A percentile compares a stretch with the other conserved stretches of the same genome.
Evolutionary conservation across 192 early-diverging fungal species (phyloP).

Genomic region (Coemansia guatemalensis): DNA sequence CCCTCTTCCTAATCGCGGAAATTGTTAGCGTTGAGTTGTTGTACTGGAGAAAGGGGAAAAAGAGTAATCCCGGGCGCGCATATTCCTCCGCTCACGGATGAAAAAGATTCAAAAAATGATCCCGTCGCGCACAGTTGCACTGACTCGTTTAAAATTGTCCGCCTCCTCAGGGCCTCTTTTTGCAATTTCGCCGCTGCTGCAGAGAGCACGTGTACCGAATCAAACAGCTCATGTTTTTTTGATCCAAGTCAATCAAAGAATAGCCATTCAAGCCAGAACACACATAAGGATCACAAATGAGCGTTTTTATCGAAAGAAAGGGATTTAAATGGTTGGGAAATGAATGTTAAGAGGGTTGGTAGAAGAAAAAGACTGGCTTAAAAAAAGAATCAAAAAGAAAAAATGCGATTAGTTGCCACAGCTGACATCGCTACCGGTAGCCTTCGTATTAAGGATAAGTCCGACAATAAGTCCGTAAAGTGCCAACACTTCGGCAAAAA

Average conservation of each 20-base stretch:
- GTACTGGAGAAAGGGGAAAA: too few species aligned
- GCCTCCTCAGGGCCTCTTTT: too few species aligned
- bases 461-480: conserved; percentile 86
- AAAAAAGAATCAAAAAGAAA: neutral
- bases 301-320: too few species aligned
- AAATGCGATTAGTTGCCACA: conserved; percentile 36
- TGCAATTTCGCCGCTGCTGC: neutral
- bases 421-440: conserved; percentile 50
- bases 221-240: neutral
- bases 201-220: neutral
- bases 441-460: conserved; percentile 83
- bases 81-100: too few species aligned
- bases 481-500: conserved; percentile 88
- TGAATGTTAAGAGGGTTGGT: neutral
- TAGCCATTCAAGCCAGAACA: too few species aligned
- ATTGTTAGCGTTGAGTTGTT: too few species aligned
- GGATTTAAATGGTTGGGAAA: neutral
- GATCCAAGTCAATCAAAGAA: neutral
- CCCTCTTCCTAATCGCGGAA: neutral
- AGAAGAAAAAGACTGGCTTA: neutral
- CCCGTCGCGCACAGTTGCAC: too few species aligned
- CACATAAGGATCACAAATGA: too few species aligned
- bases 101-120: too few species aligned
- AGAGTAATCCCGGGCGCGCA: too few species aligned
- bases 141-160: neutral